phyloP scores from a whole-genome alignment of 2,329 filamentous ascomycete species.

The Colletotrichum tofieldiae region DNA sequence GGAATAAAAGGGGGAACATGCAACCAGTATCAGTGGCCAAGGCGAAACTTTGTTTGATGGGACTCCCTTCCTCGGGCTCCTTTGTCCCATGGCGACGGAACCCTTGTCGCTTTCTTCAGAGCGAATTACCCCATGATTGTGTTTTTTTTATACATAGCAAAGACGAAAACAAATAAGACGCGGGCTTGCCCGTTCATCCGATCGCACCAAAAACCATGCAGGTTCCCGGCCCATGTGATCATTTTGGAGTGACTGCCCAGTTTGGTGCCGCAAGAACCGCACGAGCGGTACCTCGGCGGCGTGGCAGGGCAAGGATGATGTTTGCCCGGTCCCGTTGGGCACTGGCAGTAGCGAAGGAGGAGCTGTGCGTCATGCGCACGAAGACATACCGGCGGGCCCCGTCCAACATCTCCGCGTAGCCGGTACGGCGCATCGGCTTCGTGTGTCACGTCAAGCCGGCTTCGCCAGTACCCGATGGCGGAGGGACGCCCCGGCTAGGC shows the following conservation, averaged over 20 bases:
- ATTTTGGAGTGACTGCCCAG: background rate
- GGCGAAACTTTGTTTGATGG: conserved; percentile 31
- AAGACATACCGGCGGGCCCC: too few species aligned
- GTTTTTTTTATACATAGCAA: too few species aligned
- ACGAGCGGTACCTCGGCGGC: background rate
- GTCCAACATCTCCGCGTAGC: too few species aligned
- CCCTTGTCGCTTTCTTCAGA: background rate
- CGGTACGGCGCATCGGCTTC: too few species aligned
- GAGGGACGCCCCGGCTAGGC: too few species aligned
- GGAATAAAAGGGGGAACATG: background rate
- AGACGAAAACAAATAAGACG: background rate
- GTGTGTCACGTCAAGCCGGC: too few species aligned
- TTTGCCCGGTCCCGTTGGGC: background rate
- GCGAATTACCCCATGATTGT: background rate
- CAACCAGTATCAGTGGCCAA: background rate
- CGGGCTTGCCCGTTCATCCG: conserved; percentile 20
- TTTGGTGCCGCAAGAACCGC: conserved; percentile 1
- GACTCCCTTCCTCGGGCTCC: background rate
- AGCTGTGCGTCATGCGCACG: background rate
- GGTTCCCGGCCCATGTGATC: conserved; percentile 15
- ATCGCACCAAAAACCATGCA: conserved; percentile 14
- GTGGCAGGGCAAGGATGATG: too few species aligned
- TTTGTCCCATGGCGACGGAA: background rate
- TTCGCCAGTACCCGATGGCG: too few species aligned
- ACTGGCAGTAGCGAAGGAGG: background rate